These are phyloP conservation scores for Chlorophyllum brunneum DNA, from an alignment of 768 basidiomycete genomes.

Conservation along the genomic window DNA sequence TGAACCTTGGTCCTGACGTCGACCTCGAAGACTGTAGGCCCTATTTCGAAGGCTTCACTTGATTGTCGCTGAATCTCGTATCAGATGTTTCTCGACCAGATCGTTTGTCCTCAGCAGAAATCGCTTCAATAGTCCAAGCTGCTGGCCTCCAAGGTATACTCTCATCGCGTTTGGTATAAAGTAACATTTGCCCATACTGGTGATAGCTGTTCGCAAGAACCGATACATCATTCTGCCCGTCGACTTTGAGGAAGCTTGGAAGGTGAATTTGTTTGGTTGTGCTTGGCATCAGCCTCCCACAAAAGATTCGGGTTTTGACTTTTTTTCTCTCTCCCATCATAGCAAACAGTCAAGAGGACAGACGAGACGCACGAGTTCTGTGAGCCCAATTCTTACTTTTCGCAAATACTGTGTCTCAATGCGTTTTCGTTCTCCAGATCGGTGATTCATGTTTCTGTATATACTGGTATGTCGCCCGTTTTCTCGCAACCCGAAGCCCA, in stretches of 20 bases:
- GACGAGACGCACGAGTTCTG: conserved; percentile 99
- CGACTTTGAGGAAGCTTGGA: conserved; percentile 99
- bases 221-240: conserved; percentile 95
- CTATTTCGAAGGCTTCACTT: neutral
- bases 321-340: conserved; percentile 26
- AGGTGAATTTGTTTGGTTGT: conserved; percentile 70
- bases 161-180: neutral
- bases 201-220: conserved; percentile 90
- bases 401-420: conserved; percentile 13
- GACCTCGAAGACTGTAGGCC: conserved; percentile 95
- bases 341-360: conserved; percentile 95
- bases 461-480: conserved; percentile 22
- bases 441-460: conserved; percentile 24
- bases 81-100: conserved; percentile 96
- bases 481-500: neutral
- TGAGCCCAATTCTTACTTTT: conserved; percentile 32
- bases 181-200: neutral
- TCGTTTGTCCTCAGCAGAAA: conserved; percentile 92
- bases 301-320: conserved; percentile 23
- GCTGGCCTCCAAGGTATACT: conserved; percentile 90
- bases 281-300: conserved; percentile 32
- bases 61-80: conserved; percentile 13
- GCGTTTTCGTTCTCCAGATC: conserved; percentile 27
- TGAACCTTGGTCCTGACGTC: conserved; percentile 97
- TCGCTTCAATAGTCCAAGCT: conserved; percentile 92